Evolutionary conservation across 108 stramenopile genomes (phyloP), one percentile per base, ranked within the genome.

Genomic region (Tribonema minus): DNA sequence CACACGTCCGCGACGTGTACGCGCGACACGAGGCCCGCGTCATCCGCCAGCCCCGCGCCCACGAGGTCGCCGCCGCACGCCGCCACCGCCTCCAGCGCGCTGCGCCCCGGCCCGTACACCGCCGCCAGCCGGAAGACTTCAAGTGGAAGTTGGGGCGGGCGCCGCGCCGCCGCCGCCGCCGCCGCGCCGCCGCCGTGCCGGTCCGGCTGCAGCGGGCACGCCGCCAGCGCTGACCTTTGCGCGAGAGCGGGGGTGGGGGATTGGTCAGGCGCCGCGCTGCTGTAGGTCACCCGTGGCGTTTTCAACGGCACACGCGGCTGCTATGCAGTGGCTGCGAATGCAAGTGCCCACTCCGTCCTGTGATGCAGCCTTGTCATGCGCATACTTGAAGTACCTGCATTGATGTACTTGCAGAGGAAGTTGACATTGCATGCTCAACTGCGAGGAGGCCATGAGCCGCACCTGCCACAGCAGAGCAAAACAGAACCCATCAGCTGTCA

Each of bases 121-220:
- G 82, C 84, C 0, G 82, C 84, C 5, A 84, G 58, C 9, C 84
- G 82, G 30, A 84, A 82, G 30, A 84, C 77, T 36, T 79, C 82
- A 1, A 71, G n/a, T n/a, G n/a, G n/a, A n/a, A n/a, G n/a, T n/a
- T n/a, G n/a, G n/a, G n/a, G n/a, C n/a, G n/a, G 6, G 7, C 59
- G 71, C 28, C 15, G 68, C 39, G 37, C 68, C 23, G 23, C 58
- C 23, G 12, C n/a, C 23, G 58, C 58, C 58, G n/a, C 2, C 9
- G 58, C 12, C 58, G 9, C 12, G 38, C 38, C 5, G 38, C 38
- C 5, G 38, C 38, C 3, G 38, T 39, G 5, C 38, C 38, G 5
- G 7, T 7, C 38, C 38, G 38, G n/a, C n/a, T n/a, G n/a, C n/a
- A n/a, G n/a, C 26, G 25, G 72, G 72, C 0, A 72, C 0, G 0